Evolutionary conservation across 2,329 filamentous ascomycete genomes (phyloP).

Genomic region (Trichoderma asperellum): DNA sequence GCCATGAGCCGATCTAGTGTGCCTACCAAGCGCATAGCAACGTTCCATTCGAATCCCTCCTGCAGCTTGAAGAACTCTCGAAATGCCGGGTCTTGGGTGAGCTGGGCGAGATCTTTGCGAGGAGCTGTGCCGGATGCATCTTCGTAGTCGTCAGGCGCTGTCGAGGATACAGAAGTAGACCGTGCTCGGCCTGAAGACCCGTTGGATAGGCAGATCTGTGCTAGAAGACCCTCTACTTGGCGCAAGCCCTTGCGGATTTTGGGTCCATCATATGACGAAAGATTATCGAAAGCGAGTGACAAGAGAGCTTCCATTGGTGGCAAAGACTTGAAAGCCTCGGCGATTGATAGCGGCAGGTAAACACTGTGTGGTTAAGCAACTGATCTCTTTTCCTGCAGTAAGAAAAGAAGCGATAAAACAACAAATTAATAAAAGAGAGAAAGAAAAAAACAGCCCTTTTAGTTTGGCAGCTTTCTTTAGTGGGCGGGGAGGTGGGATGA

Average conservation of each 20-base stretch:
- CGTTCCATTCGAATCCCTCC: slow-evolving; percentile 98
- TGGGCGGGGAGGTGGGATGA: slow-evolving; percentile 4
- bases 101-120: slow-evolving; percentile 67
- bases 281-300: slow-evolving; percentile 92
- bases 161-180: slow-evolving; percentile 32
- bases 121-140: slow-evolving; percentile 49
- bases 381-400: not conserved
- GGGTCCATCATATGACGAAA: slow-evolving; percentile 85
- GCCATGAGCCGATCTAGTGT: slow-evolving; percentile 86
- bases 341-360: not conserved
- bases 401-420: not conserved
- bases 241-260: slow-evolving; percentile 93
- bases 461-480: not conserved
- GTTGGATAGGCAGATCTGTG: slow-evolving; percentile 85
- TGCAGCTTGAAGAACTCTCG: slow-evolving; percentile 95
- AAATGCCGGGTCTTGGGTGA: slow-evolving; percentile 85
- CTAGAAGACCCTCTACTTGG: slow-evolving; percentile 90
- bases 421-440: not conserved
- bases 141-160: slow-evolving; percentile 36
- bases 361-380: not conserved
- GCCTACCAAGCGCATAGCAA: slow-evolving; percentile 80
- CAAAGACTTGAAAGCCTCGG: slow-evolving; percentile 31
- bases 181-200: slow-evolving; percentile 24
- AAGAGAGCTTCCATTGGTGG: slow-evolving; percentile 81
- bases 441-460: not conserved